A percentile compares a stretch with the other conserved stretches of the same genome.
Evolutionary conservation across 2,329 filamentous ascomycete genomes (phyloP).

Genomic region (Aspergillus phoenicis): DNA sequence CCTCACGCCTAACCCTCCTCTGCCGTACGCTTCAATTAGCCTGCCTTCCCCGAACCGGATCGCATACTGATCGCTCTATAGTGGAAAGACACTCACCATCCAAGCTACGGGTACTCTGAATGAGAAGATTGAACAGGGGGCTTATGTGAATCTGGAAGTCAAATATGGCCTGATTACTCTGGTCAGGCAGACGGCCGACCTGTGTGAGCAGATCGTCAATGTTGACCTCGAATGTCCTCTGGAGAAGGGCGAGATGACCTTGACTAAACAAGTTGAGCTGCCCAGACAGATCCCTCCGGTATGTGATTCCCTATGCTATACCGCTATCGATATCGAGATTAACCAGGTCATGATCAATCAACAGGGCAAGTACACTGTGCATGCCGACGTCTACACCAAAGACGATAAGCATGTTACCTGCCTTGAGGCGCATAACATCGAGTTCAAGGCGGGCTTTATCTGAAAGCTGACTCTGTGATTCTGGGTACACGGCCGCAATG

Average conservation of each 20-base stretch:
- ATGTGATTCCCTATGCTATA: constrained; percentile 45
- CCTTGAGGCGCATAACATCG: constrained; percentile 64
- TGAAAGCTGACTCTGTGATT: neutral
- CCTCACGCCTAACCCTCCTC: constrained; percentile 80
- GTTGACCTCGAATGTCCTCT: constrained; percentile 89
- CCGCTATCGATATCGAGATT: neutral
- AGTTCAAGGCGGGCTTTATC: constrained; percentile 29
- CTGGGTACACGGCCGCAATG: neutral
- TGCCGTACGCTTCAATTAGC: constrained; percentile 64
- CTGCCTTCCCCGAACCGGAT: neutral
- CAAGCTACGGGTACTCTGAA: constrained; percentile 74
- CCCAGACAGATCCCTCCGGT: constrained; percentile 87
- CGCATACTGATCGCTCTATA: constrained; percentile 43
- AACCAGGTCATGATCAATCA: constrained; percentile 10
- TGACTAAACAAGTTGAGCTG: constrained; percentile 82
- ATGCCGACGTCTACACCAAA: constrained; percentile 78
- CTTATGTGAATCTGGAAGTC: constrained; percentile 79
- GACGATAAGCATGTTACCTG: constrained; percentile 81
- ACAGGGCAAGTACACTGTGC: constrained; percentile 86
- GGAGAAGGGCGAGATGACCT: constrained; percentile 70
- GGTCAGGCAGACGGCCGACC: constrained; percentile 75
- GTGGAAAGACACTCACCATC: constrained; percentile 77
- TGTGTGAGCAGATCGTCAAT: constrained; percentile 87
- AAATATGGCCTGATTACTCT: constrained; percentile 94
- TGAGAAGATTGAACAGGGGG: constrained; percentile 72